Conservation (phyloP, 164 flowering plant genomes). For the Cinnamomum micranthum region DNA sequence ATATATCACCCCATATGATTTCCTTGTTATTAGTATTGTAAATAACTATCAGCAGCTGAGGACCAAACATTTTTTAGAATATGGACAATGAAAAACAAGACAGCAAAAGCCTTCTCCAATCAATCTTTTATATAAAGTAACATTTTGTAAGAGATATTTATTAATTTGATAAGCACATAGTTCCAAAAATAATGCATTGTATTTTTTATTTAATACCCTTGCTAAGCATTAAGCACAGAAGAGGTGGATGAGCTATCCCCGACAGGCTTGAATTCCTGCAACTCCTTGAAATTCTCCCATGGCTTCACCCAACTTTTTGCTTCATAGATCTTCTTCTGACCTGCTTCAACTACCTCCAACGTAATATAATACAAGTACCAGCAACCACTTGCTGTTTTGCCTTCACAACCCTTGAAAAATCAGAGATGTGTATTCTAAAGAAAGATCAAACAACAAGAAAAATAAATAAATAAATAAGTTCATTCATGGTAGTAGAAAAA, state of each 20-base stretch:
- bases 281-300: conserved; percentile 68
- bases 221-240: conserved; percentile 49
- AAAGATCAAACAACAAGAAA: background rate
- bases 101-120: too few relatives aligned
- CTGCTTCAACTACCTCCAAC: conserved; percentile 60
- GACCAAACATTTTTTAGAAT: too few relatives aligned
- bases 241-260: conserved; percentile 44
- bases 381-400: conserved; percentile 75
- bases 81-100: too few relatives aligned
- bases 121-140: too few relatives aligned
- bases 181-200: background rate
- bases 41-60: too few relatives aligned
- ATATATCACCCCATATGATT: too few relatives aligned
- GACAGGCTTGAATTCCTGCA: conserved; percentile 63
- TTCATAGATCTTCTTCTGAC: conserved; percentile 63
- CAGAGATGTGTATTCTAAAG: conserved; percentile 52
- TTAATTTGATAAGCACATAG: too few relatives aligned
- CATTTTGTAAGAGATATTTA: too few relatives aligned
- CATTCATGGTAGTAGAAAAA: too few relatives aligned
- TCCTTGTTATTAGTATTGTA: too few relatives aligned
- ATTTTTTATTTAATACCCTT: conserved; percentile 30
- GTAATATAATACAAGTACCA: conserved; percentile 64
- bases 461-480: too few relatives aligned
- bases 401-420: conserved; percentile 60
- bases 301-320: conserved; percentile 81